Evolutionary conservation across 306 rosid species (phyloP).

Genomic region (Mucuna pruriens): DNA sequence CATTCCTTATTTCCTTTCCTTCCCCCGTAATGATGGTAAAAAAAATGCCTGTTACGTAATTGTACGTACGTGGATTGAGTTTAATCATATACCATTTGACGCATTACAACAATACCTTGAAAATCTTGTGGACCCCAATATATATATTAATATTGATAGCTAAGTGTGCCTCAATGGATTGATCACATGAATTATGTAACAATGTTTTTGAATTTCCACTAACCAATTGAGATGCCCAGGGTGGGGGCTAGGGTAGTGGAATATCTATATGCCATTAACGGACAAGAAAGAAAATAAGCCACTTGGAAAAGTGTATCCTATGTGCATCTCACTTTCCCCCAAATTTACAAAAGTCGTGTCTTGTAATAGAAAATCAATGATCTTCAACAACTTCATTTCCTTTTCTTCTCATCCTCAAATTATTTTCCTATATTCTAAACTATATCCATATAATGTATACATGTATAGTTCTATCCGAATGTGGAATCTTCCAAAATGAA

Average conservation of each 20-base stretch:
- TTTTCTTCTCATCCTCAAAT: constrained; percentile 7
- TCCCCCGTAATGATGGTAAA: neutral
- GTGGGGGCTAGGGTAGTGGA: neutral
- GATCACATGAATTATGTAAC: neutral
- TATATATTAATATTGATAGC: neutral
- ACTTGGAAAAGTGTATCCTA: constrained; percentile 36
- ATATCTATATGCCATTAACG: constrained; percentile 24
- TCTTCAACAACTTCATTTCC: neutral
- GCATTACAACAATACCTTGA: constrained; percentile 10
- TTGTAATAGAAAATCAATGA: constrained; percentile 5
- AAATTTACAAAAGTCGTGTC: constrained; percentile 23
- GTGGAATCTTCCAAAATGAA: constrained; percentile 43
- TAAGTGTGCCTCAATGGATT: constrained; percentile 27
- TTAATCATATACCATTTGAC: constrained; percentile 10
- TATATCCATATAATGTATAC: neutral
- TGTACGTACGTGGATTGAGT: neutral
- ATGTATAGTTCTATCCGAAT: neutral
- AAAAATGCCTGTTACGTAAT: neutral
- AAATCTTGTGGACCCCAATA: constrained; percentile 36
- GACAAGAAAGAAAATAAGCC: neutral
- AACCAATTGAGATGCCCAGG: neutral
- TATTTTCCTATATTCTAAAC: constrained; percentile 21
- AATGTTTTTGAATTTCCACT: constrained; percentile 28
- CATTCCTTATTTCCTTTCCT: neutral
- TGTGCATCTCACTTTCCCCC: constrained; percentile 35